Evolutionary conservation across 371 early-diverging fungal species (phyloP), one percentile per base, ranked within the genome.

Genomic region (Mortierella sp.): DNA sequence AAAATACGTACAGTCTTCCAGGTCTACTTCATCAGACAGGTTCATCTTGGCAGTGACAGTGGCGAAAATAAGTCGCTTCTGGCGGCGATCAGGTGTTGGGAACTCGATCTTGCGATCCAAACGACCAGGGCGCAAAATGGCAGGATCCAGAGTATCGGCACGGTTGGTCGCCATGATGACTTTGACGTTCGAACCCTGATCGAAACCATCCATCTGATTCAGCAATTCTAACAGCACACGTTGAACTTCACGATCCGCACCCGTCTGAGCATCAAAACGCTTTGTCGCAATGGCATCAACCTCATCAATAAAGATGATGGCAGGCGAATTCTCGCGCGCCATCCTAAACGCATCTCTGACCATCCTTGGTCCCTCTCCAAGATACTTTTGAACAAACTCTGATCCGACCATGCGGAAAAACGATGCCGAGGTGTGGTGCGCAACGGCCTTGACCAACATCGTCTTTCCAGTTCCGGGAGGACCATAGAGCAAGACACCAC

Each of bases 111-210:
- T 99, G 69, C 99, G 92, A 81, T 99, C 99, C 61, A 99, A 82
- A 75, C 99, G 93, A 64, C 99, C 99, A 27, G 98, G 99, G 64
- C 99, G 93, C 57, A 99, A 82, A 60, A 99, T 88, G 7, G 99
- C 99, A 28, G 99, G 99, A 83, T 99, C 99, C 31, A 99, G 80
- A 4, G 99, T 99, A 79, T 99, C 99, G 21, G 97, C 98, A 80
- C 99, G 94, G 84, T 99, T 99, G 24, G 99, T 99, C 2, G 99
- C 99, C 99, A 99, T 99, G 64, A 99, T 99, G 26, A 99, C 99
- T 89, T 98, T 99, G 70, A 99, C 99, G 82, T 98, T 99, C 24
- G 93, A 92, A 7, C 95, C 93, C 83, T 99, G 99, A 80, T 99
- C 99, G 82, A 99, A 99, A 31, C 99, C 99, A 79, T 99, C 99